A percentile compares a stretch with the other conserved stretches of the same genome.
Conservation (phyloP, 306 rosid genomes). For the Datisca glomerata region DNA sequence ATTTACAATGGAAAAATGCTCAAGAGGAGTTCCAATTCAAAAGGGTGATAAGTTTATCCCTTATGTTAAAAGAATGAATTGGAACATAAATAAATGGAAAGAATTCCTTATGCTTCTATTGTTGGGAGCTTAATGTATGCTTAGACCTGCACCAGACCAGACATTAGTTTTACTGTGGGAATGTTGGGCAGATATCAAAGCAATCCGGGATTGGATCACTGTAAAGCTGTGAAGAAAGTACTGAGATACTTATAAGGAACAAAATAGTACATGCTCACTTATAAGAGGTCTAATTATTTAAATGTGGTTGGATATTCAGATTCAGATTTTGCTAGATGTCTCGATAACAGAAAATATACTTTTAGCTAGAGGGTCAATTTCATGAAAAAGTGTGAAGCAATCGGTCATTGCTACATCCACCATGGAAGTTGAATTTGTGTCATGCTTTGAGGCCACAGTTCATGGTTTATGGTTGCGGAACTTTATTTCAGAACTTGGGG, state of each 20-base stretch:
- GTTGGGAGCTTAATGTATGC: too few species aligned
- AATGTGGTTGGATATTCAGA: too few species aligned
- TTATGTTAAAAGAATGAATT: background rate
- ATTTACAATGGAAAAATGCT: background rate
- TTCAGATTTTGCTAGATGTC: background rate
- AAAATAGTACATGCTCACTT: too few species aligned
- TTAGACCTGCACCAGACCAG: too few species aligned
- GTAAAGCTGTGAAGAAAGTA: background rate
- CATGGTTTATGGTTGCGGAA: too few species aligned
- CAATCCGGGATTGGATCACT: constrained; percentile 3
- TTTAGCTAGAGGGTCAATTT: background rate
- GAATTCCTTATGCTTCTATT: too few species aligned
- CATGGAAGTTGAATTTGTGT: too few species aligned
- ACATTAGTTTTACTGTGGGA: too few species aligned
- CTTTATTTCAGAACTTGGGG: too few species aligned
- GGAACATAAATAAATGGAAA: too few species aligned
- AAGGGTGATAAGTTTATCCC: background rate
- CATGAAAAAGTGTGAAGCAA: background rate
- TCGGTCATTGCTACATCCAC: background rate
- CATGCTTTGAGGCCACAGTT: too few species aligned
- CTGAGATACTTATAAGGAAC: background rate
- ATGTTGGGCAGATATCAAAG: constrained; percentile 4
- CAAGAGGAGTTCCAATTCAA: background rate
- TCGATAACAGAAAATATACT: background rate
- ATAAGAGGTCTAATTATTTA: too few species aligned